A percentile compares a stretch with the other conserved stretches of the same genome.
Conservation (phyloP, 352 stramenopile genomes). For the Detonula confervacea region DNA sequence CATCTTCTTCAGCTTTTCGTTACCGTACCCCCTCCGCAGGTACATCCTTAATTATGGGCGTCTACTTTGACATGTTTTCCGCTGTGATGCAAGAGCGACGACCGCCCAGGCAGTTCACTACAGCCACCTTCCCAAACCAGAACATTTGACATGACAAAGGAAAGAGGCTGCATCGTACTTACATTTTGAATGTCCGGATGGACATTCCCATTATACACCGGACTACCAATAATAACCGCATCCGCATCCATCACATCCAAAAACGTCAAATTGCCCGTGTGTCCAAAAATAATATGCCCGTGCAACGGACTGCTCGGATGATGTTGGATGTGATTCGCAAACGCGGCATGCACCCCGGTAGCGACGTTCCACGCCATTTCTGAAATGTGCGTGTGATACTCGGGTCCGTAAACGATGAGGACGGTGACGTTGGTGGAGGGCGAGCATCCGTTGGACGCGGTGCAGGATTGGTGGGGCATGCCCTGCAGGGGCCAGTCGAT, state of each 20-base stretch:
- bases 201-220: conserved; percentile 90
- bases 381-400: conserved; percentile 84
- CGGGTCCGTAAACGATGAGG: conserved; percentile 85
- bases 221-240: conserved; percentile 87
- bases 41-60: too few species aligned
- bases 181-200: conserved; percentile 82
- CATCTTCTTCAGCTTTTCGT: too few species aligned
- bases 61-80: too few species aligned
- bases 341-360: conserved; percentile 62
- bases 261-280: conserved; percentile 85
- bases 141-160: too few species aligned
- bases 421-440: conserved; percentile 48
- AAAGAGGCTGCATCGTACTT: too few species aligned
- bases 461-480: conserved; percentile 27
- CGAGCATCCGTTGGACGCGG: conserved; percentile 19
- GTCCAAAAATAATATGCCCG: conserved; percentile 51
- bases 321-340: conserved; percentile 71
- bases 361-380: conserved; percentile 86
- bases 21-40: too few species aligned
- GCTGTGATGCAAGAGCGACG: too few species aligned
- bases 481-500: conserved; percentile 49
- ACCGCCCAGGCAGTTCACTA: too few species aligned
- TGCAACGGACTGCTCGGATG: conserved; percentile 40
- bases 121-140: too few species aligned
- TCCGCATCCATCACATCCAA: conserved; percentile 88